Conservation (phyloP, 2,329 filamentous ascomycete genomes). For the Teratosphaeria zuluensis region DNA sequence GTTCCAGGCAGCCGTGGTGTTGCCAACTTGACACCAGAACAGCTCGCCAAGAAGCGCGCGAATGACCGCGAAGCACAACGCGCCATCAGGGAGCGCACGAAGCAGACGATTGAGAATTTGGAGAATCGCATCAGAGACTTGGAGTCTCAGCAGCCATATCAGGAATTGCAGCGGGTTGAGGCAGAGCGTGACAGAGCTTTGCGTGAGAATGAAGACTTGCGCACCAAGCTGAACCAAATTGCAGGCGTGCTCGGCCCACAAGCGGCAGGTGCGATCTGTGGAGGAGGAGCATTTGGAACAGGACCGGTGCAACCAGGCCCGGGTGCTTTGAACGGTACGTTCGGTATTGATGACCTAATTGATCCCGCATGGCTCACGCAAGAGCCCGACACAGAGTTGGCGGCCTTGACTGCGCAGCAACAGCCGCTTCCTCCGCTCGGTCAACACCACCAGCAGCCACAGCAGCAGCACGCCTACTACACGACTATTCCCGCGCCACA, state of each 20-base stretch:
- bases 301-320: neutral
- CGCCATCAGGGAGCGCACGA: constrained; percentile 73
- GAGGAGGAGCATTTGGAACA: neutral
- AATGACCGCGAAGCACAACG: constrained; percentile 86
- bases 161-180: constrained; percentile 68
- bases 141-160: constrained; percentile 70
- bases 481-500: constrained; percentile 3
- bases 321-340: constrained; percentile 22
- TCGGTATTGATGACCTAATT: constrained; percentile 15
- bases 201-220: constrained; percentile 71
- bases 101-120: constrained; percentile 65
- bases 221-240: constrained; percentile 45
- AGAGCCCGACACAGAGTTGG: constrained; percentile 31
- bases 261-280: neutral
- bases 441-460: constrained; percentile 9
- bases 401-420: constrained; percentile 37
- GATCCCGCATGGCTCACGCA: constrained; percentile 18
- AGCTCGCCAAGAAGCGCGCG: constrained; percentile 79
- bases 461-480: constrained; percentile 3
- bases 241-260: constrained; percentile 18
- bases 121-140: constrained; percentile 66
- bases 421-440: constrained; percentile 29
- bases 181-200: constrained; percentile 60
- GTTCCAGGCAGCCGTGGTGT: constrained; percentile 53
- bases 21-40: constrained; percentile 76